Percentiles rank a stretch among this genome's conserved stretches.
phyloP scores from a whole-genome alignment of 805 yeast species.

The Hanseniaspora thailandica region DNA sequence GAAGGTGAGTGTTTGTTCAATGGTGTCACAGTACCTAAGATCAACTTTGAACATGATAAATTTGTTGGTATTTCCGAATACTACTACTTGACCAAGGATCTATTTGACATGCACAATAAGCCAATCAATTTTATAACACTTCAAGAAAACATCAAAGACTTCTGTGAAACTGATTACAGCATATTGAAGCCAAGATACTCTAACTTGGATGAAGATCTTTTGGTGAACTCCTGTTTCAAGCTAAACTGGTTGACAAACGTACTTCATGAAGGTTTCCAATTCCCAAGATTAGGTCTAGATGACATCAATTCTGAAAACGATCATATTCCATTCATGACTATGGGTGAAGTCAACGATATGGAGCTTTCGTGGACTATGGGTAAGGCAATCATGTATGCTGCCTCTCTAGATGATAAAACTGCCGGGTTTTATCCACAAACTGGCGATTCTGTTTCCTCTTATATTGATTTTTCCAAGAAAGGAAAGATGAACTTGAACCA shows the following conservation, averaged over 20 bases:
- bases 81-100: constrained; percentile 93
- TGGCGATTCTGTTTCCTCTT: not conserved
- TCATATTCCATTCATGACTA: constrained; percentile 67
- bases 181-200: constrained; percentile 48
- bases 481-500: not conserved
- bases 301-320: constrained; percentile 21
- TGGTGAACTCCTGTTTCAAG: constrained; percentile 78
- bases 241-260: constrained; percentile 88
- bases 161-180: constrained; percentile 70
- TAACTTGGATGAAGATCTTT: constrained; percentile 41
- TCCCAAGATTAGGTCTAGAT: constrained; percentile 62
- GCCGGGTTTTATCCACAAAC: constrained; percentile 7
- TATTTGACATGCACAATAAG: constrained; percentile 70
- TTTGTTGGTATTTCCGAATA: constrained; percentile 92
- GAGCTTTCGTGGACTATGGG: constrained; percentile 96
- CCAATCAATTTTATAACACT: constrained; percentile 67
- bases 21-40: constrained; percentile 86
- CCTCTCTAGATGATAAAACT: constrained; percentile 37
- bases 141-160: constrained; percentile 51
- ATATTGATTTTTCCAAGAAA: not conserved
- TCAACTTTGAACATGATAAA: constrained; percentile 66
- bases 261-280: constrained; percentile 81
- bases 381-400: constrained; percentile 68
- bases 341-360: constrained; percentile 64
- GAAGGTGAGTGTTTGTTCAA: constrained; percentile 71